Evolutionary conservation across 495 filamentous ascomycete species (phyloP).

Genomic region (Aspergillus saccharolyticus): DNA sequence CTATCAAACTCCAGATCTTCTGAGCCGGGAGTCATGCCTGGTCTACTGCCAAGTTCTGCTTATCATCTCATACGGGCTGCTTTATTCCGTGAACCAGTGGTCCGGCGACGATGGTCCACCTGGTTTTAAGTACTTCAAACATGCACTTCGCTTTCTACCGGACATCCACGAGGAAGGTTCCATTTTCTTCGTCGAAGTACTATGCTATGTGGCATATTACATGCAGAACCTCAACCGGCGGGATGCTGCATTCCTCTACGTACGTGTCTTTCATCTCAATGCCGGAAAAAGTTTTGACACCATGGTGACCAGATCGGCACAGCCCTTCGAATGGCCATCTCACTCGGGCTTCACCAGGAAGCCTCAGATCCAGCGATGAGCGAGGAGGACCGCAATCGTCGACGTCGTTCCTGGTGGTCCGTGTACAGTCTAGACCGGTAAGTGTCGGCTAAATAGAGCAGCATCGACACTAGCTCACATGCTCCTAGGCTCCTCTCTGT

Average conservation of each 20-base stretch:
- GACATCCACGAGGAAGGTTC: slow-evolving; percentile 48
- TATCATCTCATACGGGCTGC: slow-evolving; percentile 47
- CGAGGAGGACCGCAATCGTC: slow-evolving; percentile 36
- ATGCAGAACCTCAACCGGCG: slow-evolving; percentile 49
- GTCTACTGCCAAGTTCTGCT: slow-evolving; percentile 38
- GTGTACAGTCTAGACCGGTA: slow-evolving; percentile 46
- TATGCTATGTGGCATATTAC: slow-evolving; percentile 49
- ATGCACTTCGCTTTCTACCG: slow-evolving; percentile 43
- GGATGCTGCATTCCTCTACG: slow-evolving; percentile 46
- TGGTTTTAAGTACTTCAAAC: slow-evolving; percentile 47
- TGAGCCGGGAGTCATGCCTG: slow-evolving; percentile 30
- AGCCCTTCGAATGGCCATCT: slow-evolving; percentile 48
- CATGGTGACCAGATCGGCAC: slow-evolving; percentile 36
- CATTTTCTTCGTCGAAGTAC: slow-evolving; percentile 46
- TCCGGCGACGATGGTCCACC: slow-evolving; percentile 44
- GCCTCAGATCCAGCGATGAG: slow-evolving; percentile 30
- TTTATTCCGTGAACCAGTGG: slow-evolving; percentile 51
- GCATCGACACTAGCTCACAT: not conserved
- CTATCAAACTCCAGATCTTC: slow-evolving; percentile 30
- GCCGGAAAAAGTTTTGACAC: not conserved
- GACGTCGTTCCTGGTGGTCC: slow-evolving; percentile 49
- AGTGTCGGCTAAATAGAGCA: not conserved
- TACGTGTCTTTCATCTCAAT: slow-evolving; percentile 11
- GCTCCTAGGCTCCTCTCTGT: slow-evolving; percentile 35
- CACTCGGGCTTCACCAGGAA: slow-evolving; percentile 47